Base-by-base conservation (phyloP, 306 rosid genomes). In the Senna siamea region DNA sequence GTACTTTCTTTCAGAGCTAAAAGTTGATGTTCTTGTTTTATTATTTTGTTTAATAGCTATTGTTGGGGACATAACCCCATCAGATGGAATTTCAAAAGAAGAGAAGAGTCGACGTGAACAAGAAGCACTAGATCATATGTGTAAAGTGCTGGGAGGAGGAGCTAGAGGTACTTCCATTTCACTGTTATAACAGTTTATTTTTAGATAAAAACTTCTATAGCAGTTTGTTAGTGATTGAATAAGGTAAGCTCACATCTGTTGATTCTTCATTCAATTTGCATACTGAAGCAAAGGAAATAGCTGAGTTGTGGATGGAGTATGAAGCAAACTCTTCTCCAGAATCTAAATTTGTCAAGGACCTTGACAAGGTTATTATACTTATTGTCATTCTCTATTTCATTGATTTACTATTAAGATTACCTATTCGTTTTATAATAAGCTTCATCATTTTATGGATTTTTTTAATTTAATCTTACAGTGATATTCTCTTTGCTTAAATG, bases 141-240 rank as follows among this genome's bases (percentile, higher is more conserved):
- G 98, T 87, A 84, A 85, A 81, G 81, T 93, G 74, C 96, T 93
- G 26, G 97, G 98, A 57, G 98, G 96, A 66, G 97, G 97, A 58
- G 76, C 90, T 58, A 78, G 92, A 81, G 96, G 97, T 93, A 74
- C 40, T 73, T 57, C 41, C 20, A 44, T 56, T 43, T 37, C 61
- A 52, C 51, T 73, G 15, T 74, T 28, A 48, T n/a, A 19, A 70
- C 48, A 3, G 5, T 66, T 26, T 26, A 1, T 26, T 26, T 26
- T 26, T 26, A 1, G 30, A 26, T 26, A 26, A 26, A 26, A 26
- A 26, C 3, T 26, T 26, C 30, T 26, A 3, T 26, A 26, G 30
- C 30, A 26, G 30, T 26, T 76, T 83, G 46, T 32, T 75, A 57
- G 34, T 70, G 54, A 59, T 68, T 51, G 17, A 46, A 69, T 63